A percentile compares a stretch with the other conserved stretches of the same genome.
Evolutionary conservation across 129 eudicot species (phyloP).

Genomic region (Erigeron canadensis): DNA sequence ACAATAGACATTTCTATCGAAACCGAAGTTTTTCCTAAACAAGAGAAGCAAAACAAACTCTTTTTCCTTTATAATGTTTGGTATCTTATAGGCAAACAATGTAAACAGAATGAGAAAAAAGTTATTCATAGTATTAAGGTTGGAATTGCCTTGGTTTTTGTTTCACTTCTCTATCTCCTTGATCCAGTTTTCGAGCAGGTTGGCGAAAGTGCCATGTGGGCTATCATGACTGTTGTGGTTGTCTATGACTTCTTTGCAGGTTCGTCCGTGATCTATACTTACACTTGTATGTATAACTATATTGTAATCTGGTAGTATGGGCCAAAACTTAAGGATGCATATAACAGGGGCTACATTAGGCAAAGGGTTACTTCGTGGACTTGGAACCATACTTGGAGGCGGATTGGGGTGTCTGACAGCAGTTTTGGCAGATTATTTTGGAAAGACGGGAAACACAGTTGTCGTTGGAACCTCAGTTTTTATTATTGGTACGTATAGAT

Average conservation of each 20-base stretch:
- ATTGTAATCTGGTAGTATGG: neutral
- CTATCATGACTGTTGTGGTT: constrained; percentile 90
- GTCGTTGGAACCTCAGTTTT: constrained; percentile 58
- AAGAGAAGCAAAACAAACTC: constrained; percentile 38
- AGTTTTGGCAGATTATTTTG: constrained; percentile 52
- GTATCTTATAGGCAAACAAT: constrained; percentile 31
- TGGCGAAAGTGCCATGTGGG: constrained; percentile 88
- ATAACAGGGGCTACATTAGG: constrained; percentile 76
- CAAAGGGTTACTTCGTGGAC: constrained; percentile 73
- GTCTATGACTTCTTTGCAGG: constrained; percentile 82
- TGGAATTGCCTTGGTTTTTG: constrained; percentile 68
- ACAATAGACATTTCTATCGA: constrained; percentile 40
- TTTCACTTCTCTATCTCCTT: constrained; percentile 67
- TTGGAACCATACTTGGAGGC: constrained; percentile 74
- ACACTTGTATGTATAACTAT: neutral
- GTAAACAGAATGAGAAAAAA: constrained; percentile 30
- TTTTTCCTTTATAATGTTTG: constrained; percentile 26
- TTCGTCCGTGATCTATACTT: constrained; percentile 23
- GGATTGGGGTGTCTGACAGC: constrained; percentile 74
- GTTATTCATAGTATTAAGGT: constrained; percentile 65
- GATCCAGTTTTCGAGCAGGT: constrained; percentile 69
- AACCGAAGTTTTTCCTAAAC: constrained; percentile 31
- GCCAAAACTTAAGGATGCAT: constrained; percentile 12
- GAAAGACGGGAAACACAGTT: constrained; percentile 45
- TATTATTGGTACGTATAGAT: constrained; percentile 46